A percentile compares a stretch with the other conserved stretches of the same genome.
These are phyloP conservation scores for Ammopiptanthus mongolicus DNA, from an alignment of 306 rosid genomes.

Conservation along the genomic window DNA sequence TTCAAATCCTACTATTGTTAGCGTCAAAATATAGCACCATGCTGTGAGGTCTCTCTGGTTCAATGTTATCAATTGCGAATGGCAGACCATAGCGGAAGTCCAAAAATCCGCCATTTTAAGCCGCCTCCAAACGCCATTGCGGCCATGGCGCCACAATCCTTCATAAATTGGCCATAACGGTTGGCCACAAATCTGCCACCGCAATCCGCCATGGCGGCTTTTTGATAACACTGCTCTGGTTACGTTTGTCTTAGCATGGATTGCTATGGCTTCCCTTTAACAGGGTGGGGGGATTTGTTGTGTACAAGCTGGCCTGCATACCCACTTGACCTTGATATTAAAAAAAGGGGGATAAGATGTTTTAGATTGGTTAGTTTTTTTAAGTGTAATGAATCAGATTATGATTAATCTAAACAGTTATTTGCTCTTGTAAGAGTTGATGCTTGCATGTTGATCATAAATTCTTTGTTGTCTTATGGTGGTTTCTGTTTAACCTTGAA, in stretches of 20 bases:
- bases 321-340: neutral
- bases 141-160: too few relatives aligned
- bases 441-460: neutral
- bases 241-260: neutral
- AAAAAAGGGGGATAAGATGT: neutral
- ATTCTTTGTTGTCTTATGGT: neutral
- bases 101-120: too few relatives aligned
- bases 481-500: constrained; percentile 21
- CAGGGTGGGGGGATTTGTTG: neutral
- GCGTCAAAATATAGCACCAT: neutral
- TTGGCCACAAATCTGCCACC: too few relatives aligned
- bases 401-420: neutral
- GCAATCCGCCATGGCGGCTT: too few relatives aligned
- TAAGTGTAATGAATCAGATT: neutral
- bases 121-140: too few relatives aligned
- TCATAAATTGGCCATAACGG: too few relatives aligned
- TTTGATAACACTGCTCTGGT: too few relatives aligned
- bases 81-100: too few relatives aligned
- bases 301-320: neutral
- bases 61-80: too few relatives aligned
- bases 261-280: neutral
- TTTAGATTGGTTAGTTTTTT: neutral
- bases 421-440: neutral
- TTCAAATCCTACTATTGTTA: neutral
- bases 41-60: neutral